Percentiles rank a stretch among this genome's conserved stretches.
Evolutionary conservation across 2,329 filamentous ascomycete genomes (phyloP).

Genomic region (Sporothrix pallida): DNA sequence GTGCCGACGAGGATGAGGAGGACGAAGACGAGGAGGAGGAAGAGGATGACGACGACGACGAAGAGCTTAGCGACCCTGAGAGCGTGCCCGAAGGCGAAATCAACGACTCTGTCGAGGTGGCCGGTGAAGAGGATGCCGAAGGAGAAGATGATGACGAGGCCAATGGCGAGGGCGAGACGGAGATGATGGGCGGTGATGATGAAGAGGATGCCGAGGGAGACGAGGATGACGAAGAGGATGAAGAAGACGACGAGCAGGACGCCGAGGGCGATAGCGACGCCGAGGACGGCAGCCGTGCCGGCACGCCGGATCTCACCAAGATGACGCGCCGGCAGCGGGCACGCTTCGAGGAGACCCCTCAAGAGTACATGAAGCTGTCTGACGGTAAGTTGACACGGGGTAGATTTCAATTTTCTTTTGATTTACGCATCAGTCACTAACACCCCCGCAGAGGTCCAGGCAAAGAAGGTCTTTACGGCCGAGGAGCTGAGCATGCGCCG

Average conservation of each 20-base stretch:
- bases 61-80: constrained; percentile 62
- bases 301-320: constrained; percentile 61
- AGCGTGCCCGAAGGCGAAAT: constrained; percentile 56
- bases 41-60: constrained; percentile 52
- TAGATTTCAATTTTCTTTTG: neutral
- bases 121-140: constrained; percentile 36
- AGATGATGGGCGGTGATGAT: constrained; percentile 43
- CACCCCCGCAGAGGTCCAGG: constrained; percentile 61
- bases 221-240: constrained; percentile 52
- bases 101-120: constrained; percentile 53
- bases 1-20: constrained; percentile 28
- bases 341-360: constrained; percentile 59
- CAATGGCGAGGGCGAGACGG: constrained; percentile 55
- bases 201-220: constrained; percentile 49
- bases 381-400: constrained; percentile 54
- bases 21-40: constrained; percentile 34
- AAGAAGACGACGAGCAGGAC: constrained; percentile 48
- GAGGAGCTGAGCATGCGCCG: constrained; percentile 67
- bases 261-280: constrained; percentile 50
- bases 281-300: constrained; percentile 53
- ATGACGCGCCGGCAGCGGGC: constrained; percentile 67
- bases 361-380: constrained; percentile 64
- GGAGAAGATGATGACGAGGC: constrained; percentile 29
- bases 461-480: constrained; percentile 66
- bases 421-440: constrained; percentile 2